These are phyloP conservation scores for Ichthyophthirius multifiliis DNA, from an alignment of 169 alveolate genomes.

Conservation along the genomic window DNA sequence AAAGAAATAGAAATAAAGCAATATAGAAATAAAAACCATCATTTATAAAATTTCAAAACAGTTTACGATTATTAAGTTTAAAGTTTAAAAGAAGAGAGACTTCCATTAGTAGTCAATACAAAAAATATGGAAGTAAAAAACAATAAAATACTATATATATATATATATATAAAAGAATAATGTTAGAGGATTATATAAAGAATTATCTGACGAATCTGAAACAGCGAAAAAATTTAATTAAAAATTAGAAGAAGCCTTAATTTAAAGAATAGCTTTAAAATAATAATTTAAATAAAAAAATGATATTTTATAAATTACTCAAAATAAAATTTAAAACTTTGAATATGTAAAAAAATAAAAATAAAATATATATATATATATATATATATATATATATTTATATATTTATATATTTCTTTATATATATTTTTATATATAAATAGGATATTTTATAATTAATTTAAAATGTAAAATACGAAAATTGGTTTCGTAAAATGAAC, in stretches of 20 bases:
- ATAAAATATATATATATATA: not conserved
- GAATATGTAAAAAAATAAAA: not conserved
- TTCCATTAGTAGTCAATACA: conserved; percentile 13
- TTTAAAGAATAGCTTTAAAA: not conserved
- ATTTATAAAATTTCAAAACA: conserved; percentile 30
- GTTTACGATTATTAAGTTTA: conserved; percentile 26
- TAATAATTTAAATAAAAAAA: not conserved
- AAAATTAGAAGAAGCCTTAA: conserved; percentile 4
- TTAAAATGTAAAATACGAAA: not conserved
- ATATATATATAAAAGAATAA: not conserved
- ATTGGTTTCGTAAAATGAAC: conserved; percentile 5
- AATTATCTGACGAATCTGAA: conserved; percentile 37
- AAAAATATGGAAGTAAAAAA: conserved; percentile 21
- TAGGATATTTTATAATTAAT: not conserved
- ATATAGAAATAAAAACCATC: conserved; percentile 32
- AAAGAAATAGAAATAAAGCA: conserved; percentile 40
- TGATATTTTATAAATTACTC: not conserved
- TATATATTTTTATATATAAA: not conserved
- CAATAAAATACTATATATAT: not conserved
- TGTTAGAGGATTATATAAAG: conserved; percentile 19
- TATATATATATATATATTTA: not conserved
- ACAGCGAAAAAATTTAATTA: conserved; percentile 24
- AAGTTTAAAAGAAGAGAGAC: conserved; percentile 29
- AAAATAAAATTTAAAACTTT: not conserved
- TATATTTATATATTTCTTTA: not conserved